Base-by-base conservation (phyloP, 257 asterid species). In the Solanum stenotomum region DNA sequence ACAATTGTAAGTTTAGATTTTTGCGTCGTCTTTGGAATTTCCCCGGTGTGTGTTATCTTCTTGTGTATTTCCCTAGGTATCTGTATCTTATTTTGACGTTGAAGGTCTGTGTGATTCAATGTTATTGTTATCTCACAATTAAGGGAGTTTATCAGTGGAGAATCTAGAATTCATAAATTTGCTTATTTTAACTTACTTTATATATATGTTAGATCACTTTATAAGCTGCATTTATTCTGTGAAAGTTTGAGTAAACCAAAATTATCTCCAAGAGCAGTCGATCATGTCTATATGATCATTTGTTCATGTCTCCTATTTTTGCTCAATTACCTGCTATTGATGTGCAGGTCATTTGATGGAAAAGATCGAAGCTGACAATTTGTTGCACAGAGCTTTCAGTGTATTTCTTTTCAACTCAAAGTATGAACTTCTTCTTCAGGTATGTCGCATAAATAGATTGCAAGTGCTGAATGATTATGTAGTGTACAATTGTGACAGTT, bases 311-410 rank as follows among this genome's bases (percentile, higher is more conserved):
- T 81, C 29, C 2, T 16, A 5, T 81, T 46, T 46, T 46, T 27
- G 27, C 67, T 23, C 85, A 10, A 25, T 25, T 46, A 81, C 65
- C 85, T 11, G 63, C 67, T 27, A 49, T 82, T 34, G 46, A 84
- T 83, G 42, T 89, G 93, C 94, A 96, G 99, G 99, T 72, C 99
- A 96, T 91, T 92, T 96, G 91, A 94, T 94, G 98, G 98, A 94
- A 91, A 96, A 92, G 91, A 96, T 96, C 6, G 98, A 95, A 89
- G 86, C 98, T 49, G 92, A 90, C 78, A 95, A 96, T 86, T 85
- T 93, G 91, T 91, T 96, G 79, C 99, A 96, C 88, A 93, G 99
- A 90, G 99, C 99, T 90, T 96, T 96, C 94, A 96, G 99, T 85
- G 99, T 96, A 81, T 96, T 96, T 89, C 90, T 96, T 86, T 96